Base-by-base conservation (phyloP, 352 stramenopile species). In the Phytophthora megakarya region DNA sequence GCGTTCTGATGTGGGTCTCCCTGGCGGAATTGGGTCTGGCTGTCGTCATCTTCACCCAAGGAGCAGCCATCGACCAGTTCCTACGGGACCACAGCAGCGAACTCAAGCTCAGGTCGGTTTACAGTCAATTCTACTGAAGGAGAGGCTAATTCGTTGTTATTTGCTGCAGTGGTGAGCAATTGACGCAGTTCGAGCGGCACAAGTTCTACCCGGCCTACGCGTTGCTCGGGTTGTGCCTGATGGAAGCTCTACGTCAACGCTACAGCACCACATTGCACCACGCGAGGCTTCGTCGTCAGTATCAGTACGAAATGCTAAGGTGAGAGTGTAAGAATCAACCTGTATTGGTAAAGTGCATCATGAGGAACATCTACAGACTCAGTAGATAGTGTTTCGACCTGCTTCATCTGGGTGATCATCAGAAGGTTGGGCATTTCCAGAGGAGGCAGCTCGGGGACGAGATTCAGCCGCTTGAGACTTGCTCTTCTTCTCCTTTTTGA, bases 231-330 rank as follows among this genome's bases (percentile, higher is more conserved):
- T 56, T 92, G 10, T 90, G 88, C 37, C 65, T 65, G 7, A 92
- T 93, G 85, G 85, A 93, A 70, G 68, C 86, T 33, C 42, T 92
- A n/a, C 82, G 85, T 55, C 87, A 88, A 71, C 85, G 84, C 48
- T 92, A 85, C 72, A 92, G 80, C 46, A 84, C 68, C 9, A 80
- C 76, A 21, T 67, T 87, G 30, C 77, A 81, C 37, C 75, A 80
- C 32, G 70, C 72, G 11, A 71, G 80, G 9, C 69, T 87, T 44
- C 70, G 70, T 38, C 76, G 77, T 37, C 81, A 89, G 55, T 88
- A 88, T 43, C 66, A 86, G n/a, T 91, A 92, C 60, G 73, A 78
- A 39, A 71, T 67, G 55, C 42, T 80, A 39, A n/a, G n/a, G n/a
- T n/a, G n/a, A n/a, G n/a, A n/a, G n/a, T n/a, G n/a, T n/a, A n/a